Conservation (phyloP, 768 basidiomycete species). For the Naematelia encephala region DNA sequence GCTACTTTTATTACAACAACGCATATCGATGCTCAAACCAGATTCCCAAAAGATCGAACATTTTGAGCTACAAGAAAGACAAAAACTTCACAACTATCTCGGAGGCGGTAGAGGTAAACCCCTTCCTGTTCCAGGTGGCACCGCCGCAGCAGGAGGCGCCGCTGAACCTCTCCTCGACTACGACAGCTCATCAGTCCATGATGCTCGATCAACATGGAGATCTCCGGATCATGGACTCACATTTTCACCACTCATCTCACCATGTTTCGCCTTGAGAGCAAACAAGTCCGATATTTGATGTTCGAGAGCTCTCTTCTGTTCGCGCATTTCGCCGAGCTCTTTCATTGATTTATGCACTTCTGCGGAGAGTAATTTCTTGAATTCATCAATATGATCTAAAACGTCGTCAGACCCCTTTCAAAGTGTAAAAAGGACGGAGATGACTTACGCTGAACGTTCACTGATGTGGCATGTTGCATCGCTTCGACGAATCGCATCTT, state of each 20-base stretch:
- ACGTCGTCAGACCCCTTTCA: too few species aligned
- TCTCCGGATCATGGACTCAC: too few species aligned
- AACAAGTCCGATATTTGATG: conserved; percentile 49
- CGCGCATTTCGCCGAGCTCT: conserved; percentile 57
- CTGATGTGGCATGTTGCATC: conserved; percentile 88
- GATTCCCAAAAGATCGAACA: not conserved
- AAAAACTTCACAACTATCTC: not conserved
- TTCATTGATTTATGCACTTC: conserved; percentile 72
- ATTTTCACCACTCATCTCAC: conserved; percentile 17
- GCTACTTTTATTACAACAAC: not conserved
- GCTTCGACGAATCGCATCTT: conserved; percentile 82
- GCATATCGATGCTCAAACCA: not conserved
- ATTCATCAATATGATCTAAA: conserved; percentile 77
- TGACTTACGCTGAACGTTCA: conserved; percentile 70
- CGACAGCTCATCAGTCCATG: not conserved
- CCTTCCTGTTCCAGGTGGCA: conserved; percentile 8
- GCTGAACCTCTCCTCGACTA: conserved; percentile 15
- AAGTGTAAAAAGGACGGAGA: too few species aligned
- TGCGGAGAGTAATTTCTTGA: conserved; percentile 72
- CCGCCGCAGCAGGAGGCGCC: conserved; percentile 3
- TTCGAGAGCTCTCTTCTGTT: conserved; percentile 47
- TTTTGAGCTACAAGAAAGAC: too few species aligned
- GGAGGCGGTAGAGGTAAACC: conserved; percentile 19
- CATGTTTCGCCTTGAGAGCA: conserved; percentile 48
- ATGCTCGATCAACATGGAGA: too few species aligned